Base-by-base conservation (phyloP, 495 filamentous ascomycete species). In the Chaetomium cochliodes region DNA sequence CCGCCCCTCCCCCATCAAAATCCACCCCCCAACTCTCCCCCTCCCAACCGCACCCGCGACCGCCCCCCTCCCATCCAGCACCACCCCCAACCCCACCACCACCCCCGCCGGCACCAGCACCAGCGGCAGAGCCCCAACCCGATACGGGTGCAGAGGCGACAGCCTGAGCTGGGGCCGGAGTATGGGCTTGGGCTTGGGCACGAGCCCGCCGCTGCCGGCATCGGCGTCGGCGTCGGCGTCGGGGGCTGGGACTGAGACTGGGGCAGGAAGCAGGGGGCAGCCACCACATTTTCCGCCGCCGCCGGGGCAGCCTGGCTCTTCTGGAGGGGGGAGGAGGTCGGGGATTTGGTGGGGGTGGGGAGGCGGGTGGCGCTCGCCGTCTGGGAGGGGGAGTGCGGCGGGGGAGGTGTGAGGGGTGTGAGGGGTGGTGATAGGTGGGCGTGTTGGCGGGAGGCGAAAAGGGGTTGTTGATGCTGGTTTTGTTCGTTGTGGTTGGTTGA, bases 1-100 rank as follows among this genome's bases (percentile, higher is more conserved):
- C 39, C 60, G 46, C 60, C 60, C 50, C 49, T 42, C 50, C 33
- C 60, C 50, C 49, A 39, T 54, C 37, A 6, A 15, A 9, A 7
- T 62, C 37, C 58, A 15, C 25, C 26, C 58, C 1, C 58, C 20
- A 12, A 41, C 58, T 16, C 12, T 18, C 12, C 33, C 20, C 26
- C 25, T 33, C 46, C 44, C 58, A n/a, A 5, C 7, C 7, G 41
- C 56, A 15, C 56, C 41, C 5, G 39, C 25, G 0, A 11, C 58
- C 9, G 18, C 13, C 0, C 16, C 58, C 13, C 33, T 37, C 33
- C 33, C 33, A 33, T 3, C 30, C 3, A 33, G 30, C n/a, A n/a
- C n/a, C n/a, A n/a, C n/a, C n/a, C n/a, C n/a, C n/a, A n/a, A n/a
- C n/a, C n/a, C n/a, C n/a, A n/a, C n/a, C n/a, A n/a, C n/a, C n/a